phyloP scores from a whole-genome alignment of 2,329 filamentous ascomycete species.

The Catunica adiposa region DNA sequence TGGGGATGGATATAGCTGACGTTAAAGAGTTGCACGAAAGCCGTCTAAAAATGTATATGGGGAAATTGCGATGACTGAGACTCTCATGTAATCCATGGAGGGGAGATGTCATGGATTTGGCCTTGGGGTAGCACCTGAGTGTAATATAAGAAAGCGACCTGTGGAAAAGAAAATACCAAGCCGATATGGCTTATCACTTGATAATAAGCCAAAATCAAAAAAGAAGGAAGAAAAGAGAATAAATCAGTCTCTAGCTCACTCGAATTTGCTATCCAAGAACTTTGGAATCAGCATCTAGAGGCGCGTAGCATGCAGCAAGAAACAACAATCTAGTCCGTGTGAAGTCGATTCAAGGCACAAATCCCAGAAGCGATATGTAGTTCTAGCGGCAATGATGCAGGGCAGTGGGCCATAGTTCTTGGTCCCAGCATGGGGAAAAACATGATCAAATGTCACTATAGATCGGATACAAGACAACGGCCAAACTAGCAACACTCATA shows the following conservation, averaged over 20 bases:
- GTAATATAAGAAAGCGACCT: not conserved
- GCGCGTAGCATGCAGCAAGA: not conserved
- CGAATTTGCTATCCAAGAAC: too few relatives aligned
- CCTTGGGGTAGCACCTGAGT: too few relatives aligned
- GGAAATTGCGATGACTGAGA: not conserved
- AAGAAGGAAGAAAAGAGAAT: not conserved
- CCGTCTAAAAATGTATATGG: not conserved
- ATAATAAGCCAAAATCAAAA: not conserved
- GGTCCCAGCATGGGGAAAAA: too few relatives aligned
- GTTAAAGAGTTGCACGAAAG: not conserved
- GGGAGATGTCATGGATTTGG: not conserved
- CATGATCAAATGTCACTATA: too few relatives aligned
- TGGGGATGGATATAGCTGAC: not conserved
- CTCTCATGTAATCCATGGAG: not conserved
- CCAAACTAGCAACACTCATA: too few relatives aligned
- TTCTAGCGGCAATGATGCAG: not conserved
- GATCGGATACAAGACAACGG: too few relatives aligned
- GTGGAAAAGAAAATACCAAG: not conserved
- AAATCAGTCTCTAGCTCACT: not conserved
- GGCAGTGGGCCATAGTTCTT: not conserved
- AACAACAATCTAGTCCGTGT: not conserved
- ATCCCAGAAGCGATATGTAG: conserved; percentile 1
- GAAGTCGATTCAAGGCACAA: not conserved
- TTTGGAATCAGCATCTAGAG: not conserved
- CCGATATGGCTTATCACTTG: not conserved